phyloP scores from a whole-genome alignment of 148 eudicot species.

The Rhododendron williamsianum region DNA sequence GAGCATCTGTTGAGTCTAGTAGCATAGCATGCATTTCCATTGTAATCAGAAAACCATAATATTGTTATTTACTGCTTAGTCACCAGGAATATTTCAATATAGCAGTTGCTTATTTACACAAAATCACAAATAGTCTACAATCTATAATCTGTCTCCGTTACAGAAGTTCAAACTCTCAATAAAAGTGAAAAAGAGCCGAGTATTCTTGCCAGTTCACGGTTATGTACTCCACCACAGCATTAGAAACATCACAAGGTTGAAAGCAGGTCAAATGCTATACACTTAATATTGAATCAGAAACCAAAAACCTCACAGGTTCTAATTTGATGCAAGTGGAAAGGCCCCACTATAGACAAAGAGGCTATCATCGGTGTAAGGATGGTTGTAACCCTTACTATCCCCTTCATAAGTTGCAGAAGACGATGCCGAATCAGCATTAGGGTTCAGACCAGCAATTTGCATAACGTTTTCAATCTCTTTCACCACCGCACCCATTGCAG shows the following conservation, averaged over 20 bases:
- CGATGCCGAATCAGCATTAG: constrained; percentile 48
- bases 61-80: not conserved
- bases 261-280: not conserved
- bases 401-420: constrained; percentile 46
- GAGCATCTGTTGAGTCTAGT: not conserved
- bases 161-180: not conserved
- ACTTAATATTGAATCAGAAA: not conserved
- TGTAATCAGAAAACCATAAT: not conserved
- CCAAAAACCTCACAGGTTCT: constrained; percentile 12
- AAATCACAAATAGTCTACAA: not conserved
- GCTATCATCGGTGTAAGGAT: constrained; percentile 50
- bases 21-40: not conserved
- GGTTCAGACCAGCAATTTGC: constrained; percentile 60
- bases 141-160: not conserved
- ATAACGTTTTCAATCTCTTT: constrained; percentile 62
- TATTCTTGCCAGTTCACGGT: not conserved
- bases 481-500: constrained; percentile 67
- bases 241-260: not conserved
- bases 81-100: not conserved
- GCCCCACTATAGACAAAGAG: constrained; percentile 31
- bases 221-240: not conserved
- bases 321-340: constrained; percentile 18
- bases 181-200: not conserved
- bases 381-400: constrained; percentile 17
- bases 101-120: not conserved